Evolutionary conservation across 2,329 filamentous ascomycete genomes (phyloP).

Genomic region (Trichoderma sp.): DNA sequence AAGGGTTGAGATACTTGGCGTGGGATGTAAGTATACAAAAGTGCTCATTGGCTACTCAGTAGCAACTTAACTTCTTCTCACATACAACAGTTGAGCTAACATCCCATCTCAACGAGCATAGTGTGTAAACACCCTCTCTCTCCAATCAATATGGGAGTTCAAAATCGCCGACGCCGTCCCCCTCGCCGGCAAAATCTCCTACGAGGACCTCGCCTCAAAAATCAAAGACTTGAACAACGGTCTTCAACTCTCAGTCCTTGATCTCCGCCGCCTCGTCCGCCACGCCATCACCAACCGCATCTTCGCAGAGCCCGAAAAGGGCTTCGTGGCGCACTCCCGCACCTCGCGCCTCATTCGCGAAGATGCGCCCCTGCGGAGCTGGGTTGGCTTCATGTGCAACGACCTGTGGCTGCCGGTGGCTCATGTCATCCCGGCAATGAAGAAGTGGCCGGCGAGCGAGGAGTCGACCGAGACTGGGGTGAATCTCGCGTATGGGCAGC

Average conservation of each 20-base stretch:
- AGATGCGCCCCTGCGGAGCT: slow-evolving; percentile 33
- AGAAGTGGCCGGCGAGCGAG: slow-evolving; percentile 39
- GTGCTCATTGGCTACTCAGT: neutral
- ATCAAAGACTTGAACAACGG: slow-evolving; percentile 40
- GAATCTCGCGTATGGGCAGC: slow-evolving; percentile 33
- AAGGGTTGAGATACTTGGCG: slow-evolving; percentile 31
- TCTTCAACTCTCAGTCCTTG: slow-evolving; percentile 39
- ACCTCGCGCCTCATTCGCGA: slow-evolving; percentile 36
- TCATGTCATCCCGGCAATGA: slow-evolving; percentile 37
- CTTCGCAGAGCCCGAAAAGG: slow-evolving; percentile 42
- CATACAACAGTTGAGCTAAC: neutral
- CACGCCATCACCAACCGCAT: slow-evolving; percentile 42
- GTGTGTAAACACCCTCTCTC: slow-evolving; percentile 33
- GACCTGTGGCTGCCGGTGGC: slow-evolving; percentile 36
- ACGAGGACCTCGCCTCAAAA: slow-evolving; percentile 32
- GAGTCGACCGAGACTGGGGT: slow-evolving; percentile 40
- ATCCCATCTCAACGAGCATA: slow-evolving; percentile 1
- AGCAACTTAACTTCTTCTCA: neutral
- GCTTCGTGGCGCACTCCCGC: slow-evolving; percentile 43
- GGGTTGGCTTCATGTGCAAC: slow-evolving; percentile 36
- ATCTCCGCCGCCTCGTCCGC: slow-evolving; percentile 41
- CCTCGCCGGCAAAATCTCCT: slow-evolving; percentile 31
- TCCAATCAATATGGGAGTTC: slow-evolving; percentile 36
- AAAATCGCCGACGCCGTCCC: slow-evolving; percentile 35
- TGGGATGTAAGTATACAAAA: slow-evolving; percentile 32